A percentile compares a stretch with the other conserved stretches of the same genome.
Evolutionary conservation across 2,329 filamentous ascomycete species (phyloP).

Genomic region (Penicillium sp.): DNA sequence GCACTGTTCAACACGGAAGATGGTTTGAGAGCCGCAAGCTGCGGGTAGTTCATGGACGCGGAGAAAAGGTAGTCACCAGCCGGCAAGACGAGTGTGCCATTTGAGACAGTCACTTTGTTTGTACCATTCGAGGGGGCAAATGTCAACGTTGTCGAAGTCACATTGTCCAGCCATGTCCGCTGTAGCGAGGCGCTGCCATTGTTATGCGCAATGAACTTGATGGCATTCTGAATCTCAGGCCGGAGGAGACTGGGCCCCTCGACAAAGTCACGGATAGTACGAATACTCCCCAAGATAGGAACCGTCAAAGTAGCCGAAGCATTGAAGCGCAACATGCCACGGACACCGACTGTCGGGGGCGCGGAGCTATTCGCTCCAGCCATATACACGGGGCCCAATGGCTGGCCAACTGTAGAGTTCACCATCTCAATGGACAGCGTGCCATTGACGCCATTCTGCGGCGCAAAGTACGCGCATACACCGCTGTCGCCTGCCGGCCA

Average conservation of each 20-base stretch:
- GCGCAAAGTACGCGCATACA: conserved; percentile 59
- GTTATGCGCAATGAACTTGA: conserved; percentile 49
- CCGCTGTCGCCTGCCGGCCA: conserved; percentile 71
- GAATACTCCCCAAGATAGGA: conserved; percentile 64
- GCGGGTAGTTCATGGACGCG: conserved; percentile 65
- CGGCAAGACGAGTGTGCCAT: conserved; percentile 53
- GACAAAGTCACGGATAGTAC: conserved; percentile 65
- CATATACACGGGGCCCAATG: conserved; percentile 50
- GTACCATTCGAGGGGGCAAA: conserved; percentile 46
- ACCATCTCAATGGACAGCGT: conserved; percentile 57
- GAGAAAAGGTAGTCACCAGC: conserved; percentile 62
- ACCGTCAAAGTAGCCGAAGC: conserved; percentile 59
- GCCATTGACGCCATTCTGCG: conserved; percentile 58
- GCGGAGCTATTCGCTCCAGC: conserved; percentile 25
- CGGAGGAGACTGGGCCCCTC: conserved; percentile 60
- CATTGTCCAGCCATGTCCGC: conserved; percentile 65
- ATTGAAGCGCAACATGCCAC: conserved; percentile 60
- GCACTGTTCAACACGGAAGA: conserved; percentile 55
- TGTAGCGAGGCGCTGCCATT: conserved; percentile 54
- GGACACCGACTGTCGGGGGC: conserved; percentile 57
- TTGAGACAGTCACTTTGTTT: conserved; percentile 44
- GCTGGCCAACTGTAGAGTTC: conserved; percentile 53
- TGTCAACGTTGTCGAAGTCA: conserved; percentile 59
- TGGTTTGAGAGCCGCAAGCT: conserved; percentile 59
- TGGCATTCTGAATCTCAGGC: conserved; percentile 59